These are phyloP conservation scores for Paecilomyces variotii DNA, from an alignment of 2,329 filamentous ascomycete genomes.

Conservation along the genomic window DNA sequence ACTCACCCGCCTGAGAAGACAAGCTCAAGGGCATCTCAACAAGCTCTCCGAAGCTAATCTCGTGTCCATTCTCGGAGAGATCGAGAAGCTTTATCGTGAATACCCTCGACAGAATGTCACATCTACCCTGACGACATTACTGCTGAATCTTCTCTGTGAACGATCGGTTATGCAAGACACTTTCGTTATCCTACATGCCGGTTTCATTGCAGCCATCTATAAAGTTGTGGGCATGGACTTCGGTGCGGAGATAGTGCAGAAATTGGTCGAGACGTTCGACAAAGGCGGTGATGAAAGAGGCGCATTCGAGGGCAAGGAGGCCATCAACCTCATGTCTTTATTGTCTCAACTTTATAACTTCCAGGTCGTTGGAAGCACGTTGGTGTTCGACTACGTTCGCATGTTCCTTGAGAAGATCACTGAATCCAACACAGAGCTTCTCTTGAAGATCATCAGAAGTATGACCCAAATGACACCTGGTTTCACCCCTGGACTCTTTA, in stretches of 20 bases:
- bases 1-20: constrained; percentile 62
- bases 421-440: constrained; percentile 79
- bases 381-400: constrained; percentile 87
- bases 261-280: constrained; percentile 67
- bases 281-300: constrained; percentile 48
- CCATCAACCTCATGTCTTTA: constrained; percentile 71
- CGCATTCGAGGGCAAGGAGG: constrained; percentile 47
- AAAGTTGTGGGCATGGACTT: constrained; percentile 83
- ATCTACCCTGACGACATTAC: constrained; percentile 64
- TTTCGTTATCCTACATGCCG: constrained; percentile 82
- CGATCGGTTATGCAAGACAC: constrained; percentile 73
- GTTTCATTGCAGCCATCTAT: constrained; percentile 81
- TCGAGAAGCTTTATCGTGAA: constrained; percentile 75
- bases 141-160: constrained; percentile 73
- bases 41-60: constrained; percentile 87
- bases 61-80: constrained; percentile 69
- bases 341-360: constrained; percentile 87
- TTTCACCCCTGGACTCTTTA: not conserved
- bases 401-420: constrained; percentile 66
- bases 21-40: constrained; percentile 84
- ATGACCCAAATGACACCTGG: constrained; percentile 10
- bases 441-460: constrained; percentile 74
- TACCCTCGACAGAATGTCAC: constrained; percentile 86
- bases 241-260: constrained; percentile 76
- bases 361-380: constrained; percentile 70